Evolutionary conservation across 2,329 filamentous ascomycete species (phyloP).

Genomic region (Diaporthe capsici): DNA sequence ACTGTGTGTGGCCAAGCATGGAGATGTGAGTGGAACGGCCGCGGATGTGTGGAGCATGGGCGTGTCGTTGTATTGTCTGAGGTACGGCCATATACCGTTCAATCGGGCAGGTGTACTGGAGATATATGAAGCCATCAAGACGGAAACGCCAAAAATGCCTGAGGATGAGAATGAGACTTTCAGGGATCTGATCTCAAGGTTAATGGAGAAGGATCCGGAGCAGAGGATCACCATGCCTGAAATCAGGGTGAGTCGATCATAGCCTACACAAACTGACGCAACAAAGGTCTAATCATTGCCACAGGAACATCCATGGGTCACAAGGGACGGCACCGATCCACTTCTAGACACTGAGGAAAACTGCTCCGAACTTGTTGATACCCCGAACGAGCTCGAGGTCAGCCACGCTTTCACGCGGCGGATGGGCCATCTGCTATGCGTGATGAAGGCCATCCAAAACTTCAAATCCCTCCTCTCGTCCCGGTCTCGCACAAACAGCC

Average conservation of each 20-base stretch:
- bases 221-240: slow-evolving; percentile 88
- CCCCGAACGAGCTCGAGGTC: slow-evolving; percentile 91
- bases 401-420: slow-evolving; percentile 91
- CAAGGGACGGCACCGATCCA: slow-evolving; percentile 81
- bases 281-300: slow-evolving; percentile 43
- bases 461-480: slow-evolving; percentile 80
- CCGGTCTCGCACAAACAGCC: slow-evolving; percentile 38
- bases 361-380: slow-evolving; percentile 82
- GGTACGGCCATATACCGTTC: slow-evolving; percentile 91
- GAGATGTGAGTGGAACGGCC: slow-evolving; percentile 88
- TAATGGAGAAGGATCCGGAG: slow-evolving; percentile 88
- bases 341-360: slow-evolving; percentile 89
- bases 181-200: slow-evolving; percentile 77
- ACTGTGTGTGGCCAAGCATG: slow-evolving; percentile 88
- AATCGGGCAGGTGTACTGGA: slow-evolving; percentile 84
- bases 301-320: slow-evolving; percentile 95
- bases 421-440: slow-evolving; percentile 87
- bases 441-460: slow-evolving; percentile 91
- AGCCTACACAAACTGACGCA: slow-evolving; percentile 31
- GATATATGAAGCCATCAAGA: slow-evolving; percentile 89
- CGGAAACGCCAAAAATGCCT: slow-evolving; percentile 74
- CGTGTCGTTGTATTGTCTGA: slow-evolving; percentile 91
- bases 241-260: slow-evolving; percentile 75
- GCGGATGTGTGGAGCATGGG: slow-evolving; percentile 99
- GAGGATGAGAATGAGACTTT: slow-evolving; percentile 77